Evolutionary conservation across 768 basidiomycete genomes (phyloP), one percentile per base, ranked within the genome.

Genomic region (Termitomyces sp.): DNA sequence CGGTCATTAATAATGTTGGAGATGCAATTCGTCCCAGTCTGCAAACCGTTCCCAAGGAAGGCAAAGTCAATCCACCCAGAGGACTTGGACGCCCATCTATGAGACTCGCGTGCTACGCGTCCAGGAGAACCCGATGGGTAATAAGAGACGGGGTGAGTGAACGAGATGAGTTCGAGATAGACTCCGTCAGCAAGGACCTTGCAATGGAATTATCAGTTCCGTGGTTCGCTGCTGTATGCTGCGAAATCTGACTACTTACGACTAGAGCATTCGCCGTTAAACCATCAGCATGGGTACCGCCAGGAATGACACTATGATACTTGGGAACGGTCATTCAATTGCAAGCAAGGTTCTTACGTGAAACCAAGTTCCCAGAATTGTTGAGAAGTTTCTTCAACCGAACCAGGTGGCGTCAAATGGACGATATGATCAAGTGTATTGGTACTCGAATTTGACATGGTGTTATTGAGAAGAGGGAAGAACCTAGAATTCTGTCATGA

Each of bases 31-130:
- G 35, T 4, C 16, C 46, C 23, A 10, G 70, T 66, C 23, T 71
- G 64, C 0, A 71, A 67, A 8, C 77, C 73, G 14, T 82, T 80
- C 10, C 87, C 86, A 17, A 84, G 79, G 65, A 83, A 83, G 0
- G 84, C 79, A 59, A 75, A 87, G 62, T 87, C 86, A 52, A 87
- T 82, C 86, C 87, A 90, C 12, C 87, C 87, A 0, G 78, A 80
- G 0, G 62, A 37, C 59, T 80, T 82, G 10, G 65, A 58, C 0
- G 80, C 81, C 88, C 88, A 90, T 3, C 70, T 73, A 59, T 83
- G 75, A 0, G 58, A 53, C 23, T 78, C 78, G 2, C 86, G 80
- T 25, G 69, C 64, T 2, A 64, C 53, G 17, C 78, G 75, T 38
- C 74, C 75, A 14, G 78, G 78, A 31, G 81, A 79, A 8, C 71